phyloP scores from a whole-genome alignment of 768 basidiomycete species.

The Tulasnella sp. region DNA sequence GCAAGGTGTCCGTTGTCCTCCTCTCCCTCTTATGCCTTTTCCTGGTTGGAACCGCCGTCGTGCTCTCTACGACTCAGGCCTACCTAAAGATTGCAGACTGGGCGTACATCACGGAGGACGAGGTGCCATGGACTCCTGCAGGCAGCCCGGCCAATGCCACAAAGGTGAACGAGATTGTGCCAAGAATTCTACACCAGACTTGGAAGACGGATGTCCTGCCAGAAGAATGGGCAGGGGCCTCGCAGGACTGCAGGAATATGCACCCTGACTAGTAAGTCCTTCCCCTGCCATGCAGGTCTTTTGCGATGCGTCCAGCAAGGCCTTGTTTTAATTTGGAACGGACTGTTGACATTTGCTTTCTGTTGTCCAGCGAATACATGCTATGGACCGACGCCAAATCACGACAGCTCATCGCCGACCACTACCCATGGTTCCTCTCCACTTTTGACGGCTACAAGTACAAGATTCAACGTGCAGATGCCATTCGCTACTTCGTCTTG shows the following conservation, averaged over 20 bases:
- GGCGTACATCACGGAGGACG: constrained; percentile 79
- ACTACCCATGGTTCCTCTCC: constrained; percentile 92
- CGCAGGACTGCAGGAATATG: constrained; percentile 83
- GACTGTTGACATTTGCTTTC: background rate
- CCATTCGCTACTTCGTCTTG: constrained; percentile 96
- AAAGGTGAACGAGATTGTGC: constrained; percentile 77
- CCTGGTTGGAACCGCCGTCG: constrained; percentile 85
- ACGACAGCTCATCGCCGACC: constrained; percentile 81
- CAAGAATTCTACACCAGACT: constrained; percentile 95
- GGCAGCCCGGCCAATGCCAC: constrained; percentile 57
- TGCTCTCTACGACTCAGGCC: constrained; percentile 88
- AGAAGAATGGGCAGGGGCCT: constrained; percentile 74
- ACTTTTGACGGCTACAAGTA: constrained; percentile 93
- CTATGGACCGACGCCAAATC: constrained; percentile 95
- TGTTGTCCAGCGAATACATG: constrained; percentile 79
- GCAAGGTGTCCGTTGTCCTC: constrained; percentile 53
- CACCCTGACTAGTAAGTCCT: constrained; percentile 92
- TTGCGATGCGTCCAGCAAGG: background rate
- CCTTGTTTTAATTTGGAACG: constrained; percentile 5
- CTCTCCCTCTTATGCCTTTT: constrained; percentile 69
- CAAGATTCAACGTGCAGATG: constrained; percentile 93
- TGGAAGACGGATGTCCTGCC: constrained; percentile 95
- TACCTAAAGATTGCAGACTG: constrained; percentile 79
- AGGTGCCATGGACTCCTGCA: constrained; percentile 51
- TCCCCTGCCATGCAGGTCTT: background rate